Conservation (phyloP, 2,329 filamentous ascomycete species). For the Aspergillus carbonarius region DNA sequence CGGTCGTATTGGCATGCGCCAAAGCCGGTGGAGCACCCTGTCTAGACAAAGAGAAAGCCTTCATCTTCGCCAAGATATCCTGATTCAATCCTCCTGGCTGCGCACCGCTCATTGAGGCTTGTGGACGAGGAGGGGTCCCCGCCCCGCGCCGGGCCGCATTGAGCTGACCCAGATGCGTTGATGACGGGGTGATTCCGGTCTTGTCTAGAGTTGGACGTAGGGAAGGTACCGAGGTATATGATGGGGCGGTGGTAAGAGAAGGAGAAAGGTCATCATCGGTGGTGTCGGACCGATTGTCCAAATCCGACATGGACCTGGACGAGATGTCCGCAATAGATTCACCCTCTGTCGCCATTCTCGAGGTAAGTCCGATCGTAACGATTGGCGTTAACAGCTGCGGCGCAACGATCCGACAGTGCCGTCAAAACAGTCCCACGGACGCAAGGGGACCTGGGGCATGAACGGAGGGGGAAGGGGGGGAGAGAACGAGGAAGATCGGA, state of each 20-base stretch:
- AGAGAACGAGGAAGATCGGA: background rate
- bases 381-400: background rate
- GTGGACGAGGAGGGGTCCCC: constrained; percentile 26
- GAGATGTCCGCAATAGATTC: constrained; percentile 23
- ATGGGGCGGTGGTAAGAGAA: constrained; percentile 35
- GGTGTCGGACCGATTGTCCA: constrained; percentile 20
- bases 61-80: constrained; percentile 69
- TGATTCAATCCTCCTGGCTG: constrained; percentile 56
- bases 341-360: constrained; percentile 22
- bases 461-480: background rate
- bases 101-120: constrained; percentile 34
- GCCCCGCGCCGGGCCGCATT: constrained; percentile 61
- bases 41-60: constrained; percentile 65
- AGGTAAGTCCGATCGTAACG: background rate
- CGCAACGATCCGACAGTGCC: constrained; percentile 8
- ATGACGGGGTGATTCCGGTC: constrained; percentile 70
- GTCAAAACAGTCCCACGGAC: constrained; percentile 8
- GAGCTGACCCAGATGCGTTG: constrained; percentile 76
- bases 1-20: constrained; percentile 36
- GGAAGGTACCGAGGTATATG: constrained; percentile 26
- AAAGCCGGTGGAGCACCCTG: constrained; percentile 54
- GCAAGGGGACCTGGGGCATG: constrained; percentile 1
- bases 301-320: constrained; percentile 16
- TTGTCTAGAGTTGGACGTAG: constrained; percentile 27
- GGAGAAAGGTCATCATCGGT: constrained; percentile 23